phyloP scores from a whole-genome alignment of 208 protist genomes.

The Blastocrithidia nonstop region DNA sequence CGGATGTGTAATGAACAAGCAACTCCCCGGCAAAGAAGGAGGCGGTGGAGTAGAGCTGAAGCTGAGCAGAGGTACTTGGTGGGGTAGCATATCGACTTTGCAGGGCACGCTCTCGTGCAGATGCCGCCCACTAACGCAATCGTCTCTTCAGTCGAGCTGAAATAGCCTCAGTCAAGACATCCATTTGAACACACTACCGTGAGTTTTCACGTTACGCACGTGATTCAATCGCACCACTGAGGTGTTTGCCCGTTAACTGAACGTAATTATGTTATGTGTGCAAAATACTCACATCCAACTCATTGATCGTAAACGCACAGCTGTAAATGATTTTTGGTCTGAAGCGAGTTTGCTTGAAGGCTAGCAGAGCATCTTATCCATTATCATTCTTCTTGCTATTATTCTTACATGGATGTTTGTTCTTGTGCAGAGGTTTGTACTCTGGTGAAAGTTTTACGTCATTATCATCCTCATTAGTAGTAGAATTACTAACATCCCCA shows the following conservation, averaged over 20 bases:
- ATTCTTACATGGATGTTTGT: not conserved
- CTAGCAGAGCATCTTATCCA: not conserved
- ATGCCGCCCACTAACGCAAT: constrained; percentile 25
- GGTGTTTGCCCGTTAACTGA: constrained; percentile 30
- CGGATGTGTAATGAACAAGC: constrained; percentile 53
- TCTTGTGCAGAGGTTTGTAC: no score
- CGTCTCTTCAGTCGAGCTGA: constrained; percentile 21
- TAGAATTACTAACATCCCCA: no score
- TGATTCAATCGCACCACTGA: constrained; percentile 49
- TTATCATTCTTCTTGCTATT: not conserved
- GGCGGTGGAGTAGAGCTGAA: constrained; percentile 38
- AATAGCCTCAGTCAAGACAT: constrained; percentile 60
- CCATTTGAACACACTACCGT: constrained; percentile 67
- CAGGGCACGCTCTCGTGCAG: constrained; percentile 35
- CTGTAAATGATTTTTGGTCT: constrained; percentile 20
- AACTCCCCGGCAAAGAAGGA: constrained; percentile 61
- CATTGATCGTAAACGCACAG: constrained; percentile 47
- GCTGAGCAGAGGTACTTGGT: constrained; percentile 40
- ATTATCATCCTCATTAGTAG: no score
- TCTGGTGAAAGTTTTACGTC: no score
- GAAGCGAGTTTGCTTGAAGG: not conserved
- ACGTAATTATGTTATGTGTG: constrained; percentile 50
- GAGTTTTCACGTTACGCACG: constrained; percentile 41
- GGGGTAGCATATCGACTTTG: constrained; percentile 41
- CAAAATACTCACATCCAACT: constrained; percentile 37